Evolutionary conservation across 768 basidiomycete genomes (phyloP), one percentile per base, ranked within the genome.

Genomic region (Kwoniella mangroviensis): DNA sequence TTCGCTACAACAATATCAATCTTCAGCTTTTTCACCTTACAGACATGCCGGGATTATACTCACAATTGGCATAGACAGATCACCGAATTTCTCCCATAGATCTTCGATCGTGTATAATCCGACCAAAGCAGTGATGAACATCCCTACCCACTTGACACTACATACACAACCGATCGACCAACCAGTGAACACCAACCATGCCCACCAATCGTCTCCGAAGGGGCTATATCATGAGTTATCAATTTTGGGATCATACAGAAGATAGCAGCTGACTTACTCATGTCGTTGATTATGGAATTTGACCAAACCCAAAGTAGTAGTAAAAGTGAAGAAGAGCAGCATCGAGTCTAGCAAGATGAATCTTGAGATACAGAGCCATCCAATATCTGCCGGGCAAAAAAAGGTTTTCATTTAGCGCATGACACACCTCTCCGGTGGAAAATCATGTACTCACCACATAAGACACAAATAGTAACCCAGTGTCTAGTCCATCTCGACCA

Each of bases 281-380:
- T 90, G 91, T 85, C 95, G 93, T 83, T 98, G 92, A 81, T 97
- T 97, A 81, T 98, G 94, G 85, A 98, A 98, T 84, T 95, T 97
- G 58, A 92, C 89, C 60, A 98, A 85, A 82, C 91, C 93, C 84
- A 96, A 95, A 75, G 96, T 92, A 53, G 95, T 95, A 79, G 92
- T 90, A 87, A 98, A 93, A 51, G 97, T 98, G 86, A 99, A 98
- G 87, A 96, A 97, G 42, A 99, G 86, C n/a, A 99, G 86, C 93
- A 99, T 97, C 22, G 97, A 94, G 82, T 99, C 97, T 77, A 99
- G 86, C 45, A 99, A 89, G 84, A 98, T 94, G 83, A 99, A 99
- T 26, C 96, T 90, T 34, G 94, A 96, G 81, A 98, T 99, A 76
- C 90, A 91, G 55, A 98, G 83, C 97, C 95, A 99, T 71, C 92